These are phyloP conservation scores for Capsicum rhomboideum DNA, from an alignment of 257 asterid species.

Conservation along the genomic window DNA sequence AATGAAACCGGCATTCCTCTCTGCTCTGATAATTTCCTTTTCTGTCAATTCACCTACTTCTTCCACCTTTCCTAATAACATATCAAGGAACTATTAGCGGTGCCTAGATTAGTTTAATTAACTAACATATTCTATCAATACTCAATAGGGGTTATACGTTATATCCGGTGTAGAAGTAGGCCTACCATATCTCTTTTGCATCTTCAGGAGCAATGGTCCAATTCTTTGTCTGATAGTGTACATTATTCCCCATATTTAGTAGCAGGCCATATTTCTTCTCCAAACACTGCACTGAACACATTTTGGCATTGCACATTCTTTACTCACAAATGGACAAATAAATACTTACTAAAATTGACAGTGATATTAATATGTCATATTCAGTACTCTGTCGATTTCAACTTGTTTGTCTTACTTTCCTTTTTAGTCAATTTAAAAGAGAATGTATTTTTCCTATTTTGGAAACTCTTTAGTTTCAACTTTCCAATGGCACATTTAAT, in stretches of 20 bases:
- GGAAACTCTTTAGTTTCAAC: too few relatives aligned
- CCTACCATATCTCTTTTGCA: constrained; percentile 84
- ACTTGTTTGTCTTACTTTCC: too few relatives aligned
- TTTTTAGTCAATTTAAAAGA: too few relatives aligned
- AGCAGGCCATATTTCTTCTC: constrained; percentile 97
- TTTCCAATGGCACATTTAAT: too few relatives aligned
- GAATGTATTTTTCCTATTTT: too few relatives aligned
- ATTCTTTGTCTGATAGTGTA: constrained; percentile 82
- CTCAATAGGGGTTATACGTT: too few relatives aligned
- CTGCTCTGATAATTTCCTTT: constrained; percentile 74
- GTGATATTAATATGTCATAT: too few relatives aligned
- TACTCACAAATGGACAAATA: neutral
- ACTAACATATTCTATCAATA: neutral
- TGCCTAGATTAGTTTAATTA: neutral
- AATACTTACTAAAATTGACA: neutral
- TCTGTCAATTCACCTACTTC: constrained; percentile 67
- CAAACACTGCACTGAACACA: constrained; percentile 91
- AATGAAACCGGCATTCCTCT: constrained; percentile 78
- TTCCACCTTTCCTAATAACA: constrained; percentile 57
- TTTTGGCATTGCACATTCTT: constrained; percentile 14
- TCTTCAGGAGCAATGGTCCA: constrained; percentile 79
- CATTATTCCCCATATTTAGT: constrained; percentile 99
- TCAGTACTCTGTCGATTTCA: too few relatives aligned
- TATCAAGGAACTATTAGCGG: neutral
- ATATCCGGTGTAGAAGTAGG: too few relatives aligned